These are phyloP conservation scores for Eutrema japonicum DNA, from an alignment of 345 rosid genomes.

Conservation along the genomic window DNA sequence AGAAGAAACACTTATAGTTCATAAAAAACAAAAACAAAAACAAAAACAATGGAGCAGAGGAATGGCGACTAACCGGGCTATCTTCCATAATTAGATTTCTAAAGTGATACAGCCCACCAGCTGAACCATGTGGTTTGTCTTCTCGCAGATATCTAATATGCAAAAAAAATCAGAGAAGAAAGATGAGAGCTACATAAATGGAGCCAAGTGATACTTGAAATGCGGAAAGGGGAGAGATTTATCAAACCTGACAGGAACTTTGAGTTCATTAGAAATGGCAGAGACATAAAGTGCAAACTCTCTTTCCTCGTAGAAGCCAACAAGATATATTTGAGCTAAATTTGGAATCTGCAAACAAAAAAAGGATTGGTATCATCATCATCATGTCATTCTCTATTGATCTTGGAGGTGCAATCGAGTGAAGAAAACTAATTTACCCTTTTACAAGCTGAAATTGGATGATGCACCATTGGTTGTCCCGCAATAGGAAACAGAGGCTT, in stretches of 20 bases:
- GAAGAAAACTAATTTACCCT: conserved; percentile 53
- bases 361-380: conserved; percentile 26
- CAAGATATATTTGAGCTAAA: conserved; percentile 70
- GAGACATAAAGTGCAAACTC: conserved; percentile 85
- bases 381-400: conserved; percentile 1
- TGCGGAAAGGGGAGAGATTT: conserved; percentile 24
- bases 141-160: conserved; percentile 72
- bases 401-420: not conserved
- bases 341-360: conserved; percentile 69
- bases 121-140: conserved; percentile 92
- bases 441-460: conserved; percentile 97
- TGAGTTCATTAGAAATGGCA: conserved; percentile 86
- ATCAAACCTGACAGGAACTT: conserved; percentile 78
- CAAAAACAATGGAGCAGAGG: not conserved
- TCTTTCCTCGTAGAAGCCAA: conserved; percentile 93
- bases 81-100: conserved; percentile 87
- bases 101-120: conserved; percentile 87
- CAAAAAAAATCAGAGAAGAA: not conserved
- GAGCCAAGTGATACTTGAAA: not conserved
- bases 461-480: conserved; percentile 97
- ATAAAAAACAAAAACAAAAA: not conserved
- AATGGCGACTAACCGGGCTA: conserved; percentile 60
- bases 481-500: conserved; percentile 94
- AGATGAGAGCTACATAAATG: not conserved
- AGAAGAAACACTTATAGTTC: conserved; percentile 22